A percentile compares a stretch with the other conserved stretches of the same genome.
Conservation (phyloP, 2,329 filamentous ascomycete species). For the Fusarium nelsonii region DNA sequence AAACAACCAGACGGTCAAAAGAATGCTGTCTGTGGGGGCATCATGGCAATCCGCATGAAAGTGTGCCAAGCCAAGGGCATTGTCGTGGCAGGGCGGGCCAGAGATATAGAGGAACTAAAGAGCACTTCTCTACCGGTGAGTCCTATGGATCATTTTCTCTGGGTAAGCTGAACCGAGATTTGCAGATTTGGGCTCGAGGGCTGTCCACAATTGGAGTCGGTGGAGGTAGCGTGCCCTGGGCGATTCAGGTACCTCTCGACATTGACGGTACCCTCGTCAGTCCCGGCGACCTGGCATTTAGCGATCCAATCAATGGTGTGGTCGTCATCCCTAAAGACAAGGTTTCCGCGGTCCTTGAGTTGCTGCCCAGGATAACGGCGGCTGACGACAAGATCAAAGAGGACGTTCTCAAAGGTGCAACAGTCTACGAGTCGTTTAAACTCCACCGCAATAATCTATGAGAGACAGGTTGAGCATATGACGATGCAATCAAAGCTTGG, state of each 20-base stretch:
- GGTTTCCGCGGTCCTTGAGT: conserved; percentile 69
- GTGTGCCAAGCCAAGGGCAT: conserved; percentile 69
- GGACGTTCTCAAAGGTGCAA: conserved; percentile 72
- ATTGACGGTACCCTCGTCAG: conserved; percentile 58
- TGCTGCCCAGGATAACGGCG: conserved; percentile 64
- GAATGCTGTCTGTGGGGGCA: conserved; percentile 81
- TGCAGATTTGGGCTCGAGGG: conserved; percentile 67
- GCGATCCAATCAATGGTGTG: conserved; percentile 76
- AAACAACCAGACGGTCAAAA: conserved; percentile 73
- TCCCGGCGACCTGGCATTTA: conserved; percentile 76
- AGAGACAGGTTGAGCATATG: conserved; percentile 8
- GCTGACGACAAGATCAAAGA: conserved; percentile 73
- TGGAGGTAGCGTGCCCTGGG: conserved; percentile 68
- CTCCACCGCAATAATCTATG: conserved; percentile 61
- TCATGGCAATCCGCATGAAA: conserved; percentile 79
- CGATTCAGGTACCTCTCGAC: conserved; percentile 60
- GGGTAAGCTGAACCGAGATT: conserved; percentile 32
- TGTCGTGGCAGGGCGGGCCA: conserved; percentile 75
- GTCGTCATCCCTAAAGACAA: conserved; percentile 74
- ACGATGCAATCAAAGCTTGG: neutral
- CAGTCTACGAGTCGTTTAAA: conserved; percentile 75
- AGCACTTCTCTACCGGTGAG: conserved; percentile 68
- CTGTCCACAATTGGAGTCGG: conserved; percentile 70
- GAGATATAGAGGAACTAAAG: conserved; percentile 73
- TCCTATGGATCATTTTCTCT: conserved; percentile 35